These are phyloP conservation scores for Exophiala dermatitidis DNA, from an alignment of 2,329 filamentous ascomycete species.

Conservation along the genomic window DNA sequence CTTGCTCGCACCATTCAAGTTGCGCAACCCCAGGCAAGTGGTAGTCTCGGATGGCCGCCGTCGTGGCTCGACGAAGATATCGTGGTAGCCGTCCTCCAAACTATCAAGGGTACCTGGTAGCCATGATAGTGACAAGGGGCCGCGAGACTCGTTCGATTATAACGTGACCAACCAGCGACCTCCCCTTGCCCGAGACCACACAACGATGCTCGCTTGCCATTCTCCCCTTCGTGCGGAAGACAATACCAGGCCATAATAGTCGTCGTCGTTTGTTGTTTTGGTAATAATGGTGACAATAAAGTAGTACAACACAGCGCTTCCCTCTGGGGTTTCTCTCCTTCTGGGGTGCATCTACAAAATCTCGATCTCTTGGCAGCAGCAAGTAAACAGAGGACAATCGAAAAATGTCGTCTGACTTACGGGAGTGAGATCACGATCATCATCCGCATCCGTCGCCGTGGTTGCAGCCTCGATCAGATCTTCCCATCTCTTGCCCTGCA, in stretches of 20 bases:
- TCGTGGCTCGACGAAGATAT: background rate
- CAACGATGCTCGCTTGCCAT: constrained; percentile 3
- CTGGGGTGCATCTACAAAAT: constrained; percentile 26
- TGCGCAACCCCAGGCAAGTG: constrained; percentile 6
- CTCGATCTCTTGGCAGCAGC: constrained; percentile 29
- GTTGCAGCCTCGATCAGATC: constrained; percentile 92
- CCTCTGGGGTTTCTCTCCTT: constrained; percentile 14
- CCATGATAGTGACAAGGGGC: constrained; percentile 6
- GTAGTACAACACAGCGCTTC: constrained; percentile 21
- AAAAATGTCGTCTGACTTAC: constrained; percentile 49
- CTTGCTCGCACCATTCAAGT: constrained; percentile 4
- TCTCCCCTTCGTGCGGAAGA: constrained; percentile 15
- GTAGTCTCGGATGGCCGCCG: constrained; percentile 11
- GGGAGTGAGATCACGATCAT: constrained; percentile 78
- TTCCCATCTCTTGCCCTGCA: constrained; percentile 85
- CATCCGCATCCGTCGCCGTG: constrained; percentile 73
- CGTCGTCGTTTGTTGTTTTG: constrained; percentile 19
- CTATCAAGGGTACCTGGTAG: constrained; percentile 6
- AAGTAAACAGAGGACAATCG: constrained; percentile 30
- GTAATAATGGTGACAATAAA: constrained; percentile 26
- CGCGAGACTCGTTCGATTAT: constrained; percentile 6
- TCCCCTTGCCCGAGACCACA: constrained; percentile 19
- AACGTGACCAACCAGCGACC: constrained; percentile 1
- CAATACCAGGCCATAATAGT: constrained; percentile 17
- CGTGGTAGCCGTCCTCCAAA: constrained; percentile 10